phyloP scores from a whole-genome alignment of 495 filamentous ascomycete genomes.

The Annulohypoxylon nitens region DNA sequence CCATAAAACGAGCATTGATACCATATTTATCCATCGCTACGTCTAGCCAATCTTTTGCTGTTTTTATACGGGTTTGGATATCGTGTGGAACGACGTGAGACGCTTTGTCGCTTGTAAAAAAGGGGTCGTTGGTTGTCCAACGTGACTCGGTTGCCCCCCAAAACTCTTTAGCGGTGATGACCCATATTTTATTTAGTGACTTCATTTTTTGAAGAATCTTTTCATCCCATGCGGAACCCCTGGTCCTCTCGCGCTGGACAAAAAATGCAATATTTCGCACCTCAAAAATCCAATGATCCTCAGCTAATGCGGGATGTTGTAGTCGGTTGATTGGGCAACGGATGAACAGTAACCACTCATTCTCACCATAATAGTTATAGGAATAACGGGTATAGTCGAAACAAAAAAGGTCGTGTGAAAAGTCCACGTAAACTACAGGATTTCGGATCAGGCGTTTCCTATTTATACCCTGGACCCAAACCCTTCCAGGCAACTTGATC shows the following conservation, averaged over 20 bases:
- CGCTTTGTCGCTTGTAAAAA: no score
- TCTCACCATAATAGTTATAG: neutral
- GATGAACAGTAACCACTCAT: conserved; percentile 30
- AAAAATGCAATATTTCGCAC: conserved; percentile 16
- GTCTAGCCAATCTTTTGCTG: no score
- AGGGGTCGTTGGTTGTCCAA: no score
- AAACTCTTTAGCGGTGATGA: no score
- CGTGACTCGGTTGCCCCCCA: no score
- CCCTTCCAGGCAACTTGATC: neutral
- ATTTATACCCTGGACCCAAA: no score
- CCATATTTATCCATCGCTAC: no score
- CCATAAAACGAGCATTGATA: no score
- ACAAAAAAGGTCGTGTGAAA: conserved; percentile 17
- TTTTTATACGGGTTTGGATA: no score
- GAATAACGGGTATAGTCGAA: neutral
- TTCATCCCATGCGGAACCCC: conserved; percentile 2
- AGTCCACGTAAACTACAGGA: conserved; percentile 10
- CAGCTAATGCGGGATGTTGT: neutral
- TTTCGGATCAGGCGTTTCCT: no score
- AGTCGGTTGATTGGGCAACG: conserved; percentile 5
- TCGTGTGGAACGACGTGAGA: no score
- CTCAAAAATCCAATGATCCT: conserved; percentile 28
- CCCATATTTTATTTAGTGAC: conserved; percentile 3
- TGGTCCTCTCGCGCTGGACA: neutral
- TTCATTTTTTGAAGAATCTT: conserved; percentile 2